These are phyloP conservation scores for Musa itinerans DNA, from an alignment of 176 grass and related monocot genomes.

Conservation along the genomic window DNA sequence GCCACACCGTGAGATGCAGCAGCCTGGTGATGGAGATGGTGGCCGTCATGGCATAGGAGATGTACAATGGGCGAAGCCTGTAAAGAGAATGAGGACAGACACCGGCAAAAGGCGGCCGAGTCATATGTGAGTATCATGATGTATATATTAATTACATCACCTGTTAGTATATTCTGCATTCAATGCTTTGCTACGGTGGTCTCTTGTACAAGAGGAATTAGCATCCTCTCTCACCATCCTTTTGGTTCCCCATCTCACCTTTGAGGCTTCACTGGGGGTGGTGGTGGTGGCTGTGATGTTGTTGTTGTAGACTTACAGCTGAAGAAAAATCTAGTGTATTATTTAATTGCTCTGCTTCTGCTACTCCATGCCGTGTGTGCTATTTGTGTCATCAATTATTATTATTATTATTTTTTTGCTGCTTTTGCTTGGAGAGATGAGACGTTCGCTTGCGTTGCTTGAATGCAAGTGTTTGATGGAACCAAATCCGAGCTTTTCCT, in stretches of 20 bases:
- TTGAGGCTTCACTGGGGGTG: neutral
- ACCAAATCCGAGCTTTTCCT: too few relatives aligned
- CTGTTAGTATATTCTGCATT: neutral
- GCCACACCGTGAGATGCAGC: constrained; percentile 29
- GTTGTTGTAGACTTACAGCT: too few relatives aligned
- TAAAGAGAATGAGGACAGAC: constrained; percentile 75
- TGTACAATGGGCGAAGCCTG: constrained; percentile 92
- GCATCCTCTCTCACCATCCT: neutral
- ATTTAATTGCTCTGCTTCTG: too few relatives aligned
- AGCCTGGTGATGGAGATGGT: constrained; percentile 21
- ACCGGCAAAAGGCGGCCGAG: constrained; percentile 77
- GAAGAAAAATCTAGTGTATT: too few relatives aligned
- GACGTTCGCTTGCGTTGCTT: too few relatives aligned
- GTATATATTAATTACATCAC: neutral
- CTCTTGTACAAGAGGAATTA: neutral
- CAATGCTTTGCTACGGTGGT: neutral
- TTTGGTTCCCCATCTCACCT: constrained; percentile 3
- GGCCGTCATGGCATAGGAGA: constrained; percentile 49
- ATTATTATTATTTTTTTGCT: too few relatives aligned
- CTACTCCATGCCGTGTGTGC: too few relatives aligned
- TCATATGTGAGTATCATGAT: constrained; percentile 42
- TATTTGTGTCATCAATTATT: too few relatives aligned
- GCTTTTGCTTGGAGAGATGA: too few relatives aligned
- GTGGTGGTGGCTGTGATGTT: neutral
- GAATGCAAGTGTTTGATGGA: too few relatives aligned